Percentiles rank a stretch among this genome's conserved stretches.
Evolutionary conservation across 2,329 filamentous ascomycete species (phyloP).

Genomic region (Pezicula neosporulosa): DNA sequence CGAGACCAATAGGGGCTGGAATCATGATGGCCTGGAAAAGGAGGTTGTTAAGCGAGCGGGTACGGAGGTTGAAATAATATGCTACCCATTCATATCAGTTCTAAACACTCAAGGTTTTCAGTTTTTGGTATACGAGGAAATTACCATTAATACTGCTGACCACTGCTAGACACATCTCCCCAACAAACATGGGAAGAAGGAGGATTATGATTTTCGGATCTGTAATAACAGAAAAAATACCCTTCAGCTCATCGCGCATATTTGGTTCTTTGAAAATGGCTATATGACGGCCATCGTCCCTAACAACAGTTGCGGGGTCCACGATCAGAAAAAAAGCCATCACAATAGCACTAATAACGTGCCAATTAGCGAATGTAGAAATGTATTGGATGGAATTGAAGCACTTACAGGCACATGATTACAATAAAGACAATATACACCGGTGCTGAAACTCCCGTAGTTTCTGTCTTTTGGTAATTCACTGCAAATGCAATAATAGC

Average conservation of each 20-base stretch:
- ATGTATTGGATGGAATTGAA: background rate
- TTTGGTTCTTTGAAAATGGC: conserved; percentile 11
- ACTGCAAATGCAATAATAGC: conserved; percentile 9
- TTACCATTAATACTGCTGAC: conserved; percentile 9
- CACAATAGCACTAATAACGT: conserved; percentile 4
- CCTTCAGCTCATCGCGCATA: conserved; percentile 8
- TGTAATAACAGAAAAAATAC: conserved; percentile 5
- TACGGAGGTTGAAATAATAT: conserved; percentile 16
- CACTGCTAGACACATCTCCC: conserved; percentile 10
- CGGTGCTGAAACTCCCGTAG: conserved; percentile 6
- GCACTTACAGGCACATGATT: conserved; percentile 5
- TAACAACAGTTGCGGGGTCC: conserved; percentile 18
- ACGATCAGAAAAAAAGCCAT: conserved; percentile 15
- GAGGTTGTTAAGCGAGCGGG: conserved; percentile 12
- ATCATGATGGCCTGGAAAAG: conserved; percentile 13
- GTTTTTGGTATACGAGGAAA: background rate
- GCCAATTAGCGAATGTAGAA: background rate
- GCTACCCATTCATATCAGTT: background rate
- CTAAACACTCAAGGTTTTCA: too few species aligned
- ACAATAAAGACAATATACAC: conserved; percentile 15
- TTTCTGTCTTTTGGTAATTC: conserved; percentile 1
- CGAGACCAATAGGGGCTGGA: conserved; percentile 8
- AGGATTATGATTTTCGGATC: conserved; percentile 11
- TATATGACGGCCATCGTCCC: conserved; percentile 9
- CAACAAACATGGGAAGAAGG: conserved; percentile 14